Evolutionary conservation across 306 rosid genomes (phyloP).

Genomic region (Vigna trinervia): DNA sequence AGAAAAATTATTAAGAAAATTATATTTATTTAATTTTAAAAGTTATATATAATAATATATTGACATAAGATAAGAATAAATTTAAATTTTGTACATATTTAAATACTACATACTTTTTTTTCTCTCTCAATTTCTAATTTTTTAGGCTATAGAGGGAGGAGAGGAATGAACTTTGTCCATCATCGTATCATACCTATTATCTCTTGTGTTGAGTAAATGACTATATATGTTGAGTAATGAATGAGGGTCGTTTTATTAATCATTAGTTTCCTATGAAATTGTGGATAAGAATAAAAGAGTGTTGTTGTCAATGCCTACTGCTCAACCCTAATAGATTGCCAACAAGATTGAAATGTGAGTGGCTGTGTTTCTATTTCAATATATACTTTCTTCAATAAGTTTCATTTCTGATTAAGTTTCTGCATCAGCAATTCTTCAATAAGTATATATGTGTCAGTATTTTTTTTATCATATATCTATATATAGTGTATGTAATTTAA

Average conservation of each 20-base stretch:
- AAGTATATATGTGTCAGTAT: not conserved
- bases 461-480: too few relatives aligned
- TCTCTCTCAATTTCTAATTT: too few relatives aligned
- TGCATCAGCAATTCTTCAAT: not conserved
- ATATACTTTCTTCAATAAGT: not conserved
- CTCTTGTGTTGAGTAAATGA: not conserved
- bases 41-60: too few relatives aligned
- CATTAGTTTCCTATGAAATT: conserved; percentile 12
- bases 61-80: too few relatives aligned
- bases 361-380: not conserved
- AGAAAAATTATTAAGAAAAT: too few relatives aligned
- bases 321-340: not conserved
- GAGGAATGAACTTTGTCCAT: not conserved
- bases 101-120: too few relatives aligned
- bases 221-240: not conserved
- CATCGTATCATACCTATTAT: not conserved
- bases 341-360: not conserved
- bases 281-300: not conserved
- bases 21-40: too few relatives aligned
- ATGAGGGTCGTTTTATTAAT: not conserved
- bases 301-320: conserved; percentile 19
- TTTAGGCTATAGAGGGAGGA: too few relatives aligned
- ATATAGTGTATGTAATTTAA: too few relatives aligned
- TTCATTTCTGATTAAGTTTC: conserved; percentile 22
- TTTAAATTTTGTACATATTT: too few relatives aligned